Evolutionary conservation across 805 yeast genomes (phyloP).

Genomic region (Ogataea wickerhamii): DNA sequence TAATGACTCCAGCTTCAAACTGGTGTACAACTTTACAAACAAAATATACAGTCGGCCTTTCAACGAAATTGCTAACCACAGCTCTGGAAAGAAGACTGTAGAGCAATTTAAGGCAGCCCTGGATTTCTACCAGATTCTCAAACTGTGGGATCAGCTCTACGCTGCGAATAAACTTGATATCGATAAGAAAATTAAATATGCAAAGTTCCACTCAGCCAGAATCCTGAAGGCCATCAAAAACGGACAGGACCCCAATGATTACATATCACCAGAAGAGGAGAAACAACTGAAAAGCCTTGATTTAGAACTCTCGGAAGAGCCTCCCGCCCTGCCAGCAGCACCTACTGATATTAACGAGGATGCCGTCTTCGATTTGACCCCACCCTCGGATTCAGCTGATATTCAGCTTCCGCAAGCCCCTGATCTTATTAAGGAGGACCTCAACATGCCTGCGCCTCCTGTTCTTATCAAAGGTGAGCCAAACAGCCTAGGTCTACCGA

Average conservation of each 20-base stretch:
- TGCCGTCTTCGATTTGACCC: neutral
- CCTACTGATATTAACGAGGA: slow-evolving; percentile 14
- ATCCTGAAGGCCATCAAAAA: slow-evolving; percentile 46
- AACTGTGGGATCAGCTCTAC: slow-evolving; percentile 37
- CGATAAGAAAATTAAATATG: slow-evolving; percentile 47
- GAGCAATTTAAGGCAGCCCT: slow-evolving; percentile 51
- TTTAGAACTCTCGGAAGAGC: neutral
- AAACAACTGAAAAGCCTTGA: slow-evolving; percentile 18
- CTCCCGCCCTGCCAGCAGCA: slow-evolving; percentile 11
- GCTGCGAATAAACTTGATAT: slow-evolving; percentile 20
- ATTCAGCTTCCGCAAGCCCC: slow-evolving; percentile 16
- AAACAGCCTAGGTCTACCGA: slow-evolving; percentile 28
- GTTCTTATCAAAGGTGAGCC: slow-evolving; percentile 31
- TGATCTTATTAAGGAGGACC: slow-evolving; percentile 21
- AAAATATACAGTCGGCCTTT: slow-evolving; percentile 54
- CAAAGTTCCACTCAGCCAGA: slow-evolving; percentile 60
- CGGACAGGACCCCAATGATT: slow-evolving; percentile 58
- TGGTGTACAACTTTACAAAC: slow-evolving; percentile 55
- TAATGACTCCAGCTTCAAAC: slow-evolving; percentile 52
- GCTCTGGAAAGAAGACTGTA: slow-evolving; percentile 44
- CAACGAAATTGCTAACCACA: slow-evolving; percentile 42
- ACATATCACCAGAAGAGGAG: slow-evolving; percentile 39
- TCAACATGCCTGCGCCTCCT: slow-evolving; percentile 28
- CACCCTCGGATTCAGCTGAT: neutral
- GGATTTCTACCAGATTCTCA: slow-evolving; percentile 49